These are phyloP conservation scores for Ogataea minuta DNA, from an alignment of 805 yeast genomes.

Conservation along the genomic window DNA sequence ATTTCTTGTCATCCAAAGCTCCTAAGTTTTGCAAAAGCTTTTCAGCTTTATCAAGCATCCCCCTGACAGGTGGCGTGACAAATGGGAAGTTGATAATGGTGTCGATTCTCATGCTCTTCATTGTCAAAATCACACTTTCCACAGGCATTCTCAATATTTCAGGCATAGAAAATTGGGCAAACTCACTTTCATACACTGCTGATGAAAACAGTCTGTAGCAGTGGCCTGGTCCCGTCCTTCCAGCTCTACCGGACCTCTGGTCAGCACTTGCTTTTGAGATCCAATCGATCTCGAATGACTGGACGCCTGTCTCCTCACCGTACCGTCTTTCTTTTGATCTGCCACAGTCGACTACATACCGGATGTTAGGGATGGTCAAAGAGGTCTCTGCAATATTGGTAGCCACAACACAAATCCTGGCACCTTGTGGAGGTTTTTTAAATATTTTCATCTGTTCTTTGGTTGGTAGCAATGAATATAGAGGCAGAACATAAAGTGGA, in stretches of 20 bases:
- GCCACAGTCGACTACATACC: slow-evolving; percentile 95
- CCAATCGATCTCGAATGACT: slow-evolving; percentile 90
- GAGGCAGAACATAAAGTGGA: slow-evolving; percentile 86
- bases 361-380: slow-evolving; percentile 90
- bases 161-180: slow-evolving; percentile 78
- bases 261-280: slow-evolving; percentile 92
- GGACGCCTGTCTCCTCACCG: slow-evolving; percentile 84
- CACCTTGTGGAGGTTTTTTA: slow-evolving; percentile 77
- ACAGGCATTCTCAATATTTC: slow-evolving; percentile 95
- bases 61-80: slow-evolving; percentile 80
- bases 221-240: slow-evolving; percentile 98
- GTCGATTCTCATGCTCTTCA: slow-evolving; percentile 97
- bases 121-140: slow-evolving; percentile 89
- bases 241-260: slow-evolving; percentile 96
- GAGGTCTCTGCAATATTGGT: slow-evolving; percentile 98
- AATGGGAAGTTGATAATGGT: slow-evolving; percentile 90
- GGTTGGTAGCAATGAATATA: slow-evolving; percentile 92
- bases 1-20: slow-evolving; percentile 59
- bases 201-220: slow-evolving; percentile 91
- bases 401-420: slow-evolving; percentile 88
- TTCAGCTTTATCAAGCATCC: slow-evolving; percentile 61
- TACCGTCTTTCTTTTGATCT: slow-evolving; percentile 84
- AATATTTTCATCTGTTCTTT: slow-evolving; percentile 93
- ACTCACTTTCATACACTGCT: slow-evolving; percentile 87
- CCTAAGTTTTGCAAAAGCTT: slow-evolving; percentile 68